phyloP scores from a whole-genome alignment of 768 basidiomycete genomes.

The Strobilomyces echinocephalus region DNA sequence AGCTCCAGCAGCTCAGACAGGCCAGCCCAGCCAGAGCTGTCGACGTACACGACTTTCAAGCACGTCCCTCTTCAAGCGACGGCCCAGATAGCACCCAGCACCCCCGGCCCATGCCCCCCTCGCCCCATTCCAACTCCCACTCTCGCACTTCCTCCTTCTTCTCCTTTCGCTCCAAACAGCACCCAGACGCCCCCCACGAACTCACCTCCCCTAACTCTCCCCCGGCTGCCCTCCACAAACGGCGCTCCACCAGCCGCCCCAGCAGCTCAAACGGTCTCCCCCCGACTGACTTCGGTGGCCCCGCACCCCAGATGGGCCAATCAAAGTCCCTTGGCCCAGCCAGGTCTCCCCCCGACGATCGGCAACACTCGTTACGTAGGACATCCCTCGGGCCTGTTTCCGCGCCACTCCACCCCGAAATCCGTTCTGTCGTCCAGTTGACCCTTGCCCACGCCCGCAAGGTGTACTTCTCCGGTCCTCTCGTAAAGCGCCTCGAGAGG shows the following conservation, averaged over 20 bases:
- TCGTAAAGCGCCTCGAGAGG: constrained; percentile 73
- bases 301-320: constrained; percentile 30
- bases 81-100: constrained; percentile 14
- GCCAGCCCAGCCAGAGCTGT: constrained; percentile 26
- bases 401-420: constrained; percentile 69
- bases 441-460: constrained; percentile 77
- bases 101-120: constrained; percentile 25
- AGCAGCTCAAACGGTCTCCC: constrained; percentile 11
- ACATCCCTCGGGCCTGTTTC: constrained; percentile 20
- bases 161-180: constrained; percentile 47
- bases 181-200: constrained; percentile 16
- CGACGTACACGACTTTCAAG: constrained; percentile 33
- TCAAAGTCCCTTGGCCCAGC: constrained; percentile 30
- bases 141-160: constrained; percentile 63
- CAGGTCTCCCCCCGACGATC: constrained; percentile 22
- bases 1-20: constrained; percentile 33
- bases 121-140: constrained; percentile 32
- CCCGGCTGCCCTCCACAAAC: constrained; percentile 14
- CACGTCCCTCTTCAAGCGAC: constrained; percentile 22
- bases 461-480: constrained; percentile 81
- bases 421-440: constrained; percentile 71
- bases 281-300: constrained; percentile 19
- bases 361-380: constrained; percentile 21
- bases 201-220: constrained; percentile 15
- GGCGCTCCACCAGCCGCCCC: constrained; percentile 12